Percentiles rank a stretch among this genome's conserved stretches.
Evolutionary conservation across 2,329 filamentous ascomycete species (phyloP).

Genomic region (Madurella mycetomatis): DNA sequence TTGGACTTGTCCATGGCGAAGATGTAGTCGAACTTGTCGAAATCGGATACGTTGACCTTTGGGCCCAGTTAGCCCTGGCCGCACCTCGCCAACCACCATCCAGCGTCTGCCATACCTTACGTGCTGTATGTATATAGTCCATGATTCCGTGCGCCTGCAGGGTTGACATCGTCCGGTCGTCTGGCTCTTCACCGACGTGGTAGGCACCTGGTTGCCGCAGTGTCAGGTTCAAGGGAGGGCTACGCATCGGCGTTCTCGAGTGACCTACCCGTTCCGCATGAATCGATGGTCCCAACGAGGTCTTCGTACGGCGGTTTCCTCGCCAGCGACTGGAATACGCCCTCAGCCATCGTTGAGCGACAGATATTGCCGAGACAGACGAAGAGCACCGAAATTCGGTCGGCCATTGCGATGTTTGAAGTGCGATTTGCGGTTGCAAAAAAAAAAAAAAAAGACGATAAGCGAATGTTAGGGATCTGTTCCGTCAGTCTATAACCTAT

Average conservation of each 20-base stretch:
- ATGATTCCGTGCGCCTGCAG: constrained; percentile 70
- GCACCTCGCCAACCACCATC: neutral
- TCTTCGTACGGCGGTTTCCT: constrained; percentile 56
- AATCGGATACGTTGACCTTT: constrained; percentile 62
- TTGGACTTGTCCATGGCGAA: constrained; percentile 92
- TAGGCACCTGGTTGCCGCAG: constrained; percentile 61
- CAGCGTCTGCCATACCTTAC: constrained; percentile 56
- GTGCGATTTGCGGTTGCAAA: neutral
- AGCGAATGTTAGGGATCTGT: neutral
- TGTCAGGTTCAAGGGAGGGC: neutral
- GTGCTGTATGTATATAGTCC: constrained; percentile 71
- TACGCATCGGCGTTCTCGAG: neutral
- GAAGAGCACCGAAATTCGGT: constrained; percentile 70
- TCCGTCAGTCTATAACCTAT: neutral
- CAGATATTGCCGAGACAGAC: constrained; percentile 98
- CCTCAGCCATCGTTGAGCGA: constrained; percentile 91
- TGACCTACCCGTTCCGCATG: constrained; percentile 69
- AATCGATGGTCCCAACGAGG: constrained; percentile 68
- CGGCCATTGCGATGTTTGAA: constrained; percentile 22
- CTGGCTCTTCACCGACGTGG: constrained; percentile 71
- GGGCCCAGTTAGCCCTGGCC: neutral
- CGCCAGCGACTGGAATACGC: constrained; percentile 73
- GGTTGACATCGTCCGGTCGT: constrained; percentile 78
- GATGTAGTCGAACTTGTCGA: constrained; percentile 84
- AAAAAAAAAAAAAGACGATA: neutral